Evolutionary conservation across 2,329 filamentous ascomycete species (phyloP).

Genomic region (Apiospora malaysiana): DNA sequence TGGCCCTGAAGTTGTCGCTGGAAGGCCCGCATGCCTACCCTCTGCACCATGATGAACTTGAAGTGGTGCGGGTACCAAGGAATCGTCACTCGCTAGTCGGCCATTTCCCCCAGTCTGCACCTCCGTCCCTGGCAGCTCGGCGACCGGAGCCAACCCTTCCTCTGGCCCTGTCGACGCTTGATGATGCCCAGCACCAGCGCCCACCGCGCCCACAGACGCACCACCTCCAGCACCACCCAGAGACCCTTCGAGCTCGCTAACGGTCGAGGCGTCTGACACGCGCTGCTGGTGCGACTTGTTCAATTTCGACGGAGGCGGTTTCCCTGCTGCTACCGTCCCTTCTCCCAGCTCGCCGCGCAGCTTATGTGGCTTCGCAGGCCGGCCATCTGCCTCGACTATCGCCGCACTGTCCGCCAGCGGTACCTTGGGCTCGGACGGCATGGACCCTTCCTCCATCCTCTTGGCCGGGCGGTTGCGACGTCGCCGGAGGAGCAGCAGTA

Average conservation of each 20-base stretch:
- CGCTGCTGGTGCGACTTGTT: neutral
- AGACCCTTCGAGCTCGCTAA: slow-evolving; percentile 19
- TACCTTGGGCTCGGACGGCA: slow-evolving; percentile 6
- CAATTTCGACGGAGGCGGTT: neutral
- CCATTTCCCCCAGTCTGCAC: neutral
- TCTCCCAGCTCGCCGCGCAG: slow-evolving; percentile 13
- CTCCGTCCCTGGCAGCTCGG: neutral
- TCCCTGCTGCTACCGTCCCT: slow-evolving; percentile 18
- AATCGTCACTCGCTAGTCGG: neutral
- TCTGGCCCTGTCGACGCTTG: neutral
- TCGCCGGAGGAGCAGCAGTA: slow-evolving; percentile 22
- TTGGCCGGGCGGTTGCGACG: slow-evolving; percentile 15
- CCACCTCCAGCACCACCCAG: neutral
- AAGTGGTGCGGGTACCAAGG: neutral
- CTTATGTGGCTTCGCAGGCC: slow-evolving; percentile 25
- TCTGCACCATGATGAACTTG: neutral
- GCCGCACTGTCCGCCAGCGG: slow-evolving; percentile 23
- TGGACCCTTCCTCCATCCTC: neutral
- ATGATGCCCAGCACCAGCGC: neutral
- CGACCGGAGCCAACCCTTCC: neutral
- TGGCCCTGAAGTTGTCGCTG: neutral
- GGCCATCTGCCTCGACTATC: slow-evolving; percentile 26
- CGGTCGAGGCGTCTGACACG: neutral
- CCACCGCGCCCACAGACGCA: neutral
- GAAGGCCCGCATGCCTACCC: neutral